Base-by-base conservation (phyloP, 176 grass and related monocot species). In the Otatea glauca region DNA sequence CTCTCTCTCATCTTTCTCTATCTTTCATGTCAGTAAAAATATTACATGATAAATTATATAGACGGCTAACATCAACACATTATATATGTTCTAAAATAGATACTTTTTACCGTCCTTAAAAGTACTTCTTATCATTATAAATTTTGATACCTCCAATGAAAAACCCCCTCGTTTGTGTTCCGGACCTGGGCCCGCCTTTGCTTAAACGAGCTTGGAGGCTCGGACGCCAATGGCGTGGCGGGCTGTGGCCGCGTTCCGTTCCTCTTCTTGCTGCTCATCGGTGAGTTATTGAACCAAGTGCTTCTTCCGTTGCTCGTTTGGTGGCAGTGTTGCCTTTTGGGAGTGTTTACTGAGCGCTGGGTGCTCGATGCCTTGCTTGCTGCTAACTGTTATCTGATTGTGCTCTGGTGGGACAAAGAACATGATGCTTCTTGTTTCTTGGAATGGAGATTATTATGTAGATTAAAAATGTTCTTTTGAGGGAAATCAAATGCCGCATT, bases 151-250 rank as follows among this genome's bases (percentile, higher is more conserved):
- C 29, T 29, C 29, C 29, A 29, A 29, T 1, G 29, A 29, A 29
- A 29, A 29, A 29, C 29, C 29, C 29, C 29, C 29, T 29, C 29
- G 29, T 29, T 29, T 29, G 29, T 29, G 39, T 37, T 89, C 68
- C 86, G 93, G 88, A 95, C 80, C 14, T 75, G 80, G 86, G 88
- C 70, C 70, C 48, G 3, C 60, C 7, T n/a, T 66, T 73, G 73
- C 72, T 90, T 78, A 29, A 83, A 86, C 47, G 38, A 12, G 77
- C 24, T 50, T 7, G 44, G 20, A 1, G 18, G 60, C 25, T 51
- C 21, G 41, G 50, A 61, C 50, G 50, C 41, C 80, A 83, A 91
- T 91, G 89, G 85, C 75, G 75, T 18, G 69, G 62, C 48, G 35
- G 89, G n/a, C 32, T 47, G 43, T 7, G 70, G 17, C 68, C 77